Base-by-base conservation (phyloP, 1,284 basidiomycete genomes). In the Sporisorium sorghi region DNA sequence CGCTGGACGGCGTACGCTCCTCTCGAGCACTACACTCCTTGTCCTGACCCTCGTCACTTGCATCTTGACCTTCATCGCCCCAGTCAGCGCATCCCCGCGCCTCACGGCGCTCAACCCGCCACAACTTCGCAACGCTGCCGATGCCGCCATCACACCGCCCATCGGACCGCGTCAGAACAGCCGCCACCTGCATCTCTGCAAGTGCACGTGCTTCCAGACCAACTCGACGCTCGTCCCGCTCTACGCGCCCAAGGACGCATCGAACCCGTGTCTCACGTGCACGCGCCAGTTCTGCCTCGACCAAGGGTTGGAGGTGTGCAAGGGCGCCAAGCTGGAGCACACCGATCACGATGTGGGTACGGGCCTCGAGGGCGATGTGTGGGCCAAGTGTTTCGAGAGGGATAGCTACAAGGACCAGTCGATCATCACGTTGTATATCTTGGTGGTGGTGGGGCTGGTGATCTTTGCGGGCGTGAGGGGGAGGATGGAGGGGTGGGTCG, bases 161-260 rank as follows among this genome's bases (percentile, higher is more conserved):
- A 35, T 52, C 19, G 19, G n/a, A 26, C 43, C 52, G 19, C 42
- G 57, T 5, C 46, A 47, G 15, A 66, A 48, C 39, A 40, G 39
- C 2, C 61, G 62, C 10, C 55, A 52, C 26, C 63, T 78, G 19
- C 76, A 82, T 56, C 70, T 84, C 21, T 85, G 83, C 80, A 83
- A 83, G 44, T 85, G 83, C 70, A 85, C 82, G 21, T 85, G 84
- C 52, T 85, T 84, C 70, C 65, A 70, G 30, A 83, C 81, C 48
- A 85, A 85, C 53, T 81, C 81, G 7, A 84, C 84, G 2, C 70
- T 85, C 26, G 76, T 85, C 0, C 83, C 84, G 0, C 66, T 85
- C 21, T 82, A 79, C 39, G 49, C 71, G 8, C 73, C 83, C 24
- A 12, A 42, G 14, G 75, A 79, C 33, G 58, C 73, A 1, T 24